Conservation (phyloP, 805 yeast species). For the Yamadazyma tumulicola region DNA sequence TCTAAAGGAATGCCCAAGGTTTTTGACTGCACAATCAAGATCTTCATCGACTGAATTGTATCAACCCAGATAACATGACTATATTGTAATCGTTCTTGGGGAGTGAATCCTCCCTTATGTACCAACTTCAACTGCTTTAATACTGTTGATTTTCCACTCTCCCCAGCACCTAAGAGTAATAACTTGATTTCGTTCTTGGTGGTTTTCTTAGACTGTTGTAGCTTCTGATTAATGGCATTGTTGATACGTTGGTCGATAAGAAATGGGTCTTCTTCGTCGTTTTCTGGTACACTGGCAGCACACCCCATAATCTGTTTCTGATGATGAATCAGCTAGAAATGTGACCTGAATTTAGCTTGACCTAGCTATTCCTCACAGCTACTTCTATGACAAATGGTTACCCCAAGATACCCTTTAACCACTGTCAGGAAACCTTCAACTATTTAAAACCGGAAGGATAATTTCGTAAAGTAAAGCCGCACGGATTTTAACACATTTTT, state of each 20-base stretch:
- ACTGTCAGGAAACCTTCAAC: too few species aligned
- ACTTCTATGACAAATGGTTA: too few species aligned
- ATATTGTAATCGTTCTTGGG: conserved; percentile 76
- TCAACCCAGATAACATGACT: conserved; percentile 91
- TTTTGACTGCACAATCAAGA: conserved; percentile 70
- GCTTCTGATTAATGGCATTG: conserved; percentile 61
- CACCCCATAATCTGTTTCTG: too few species aligned
- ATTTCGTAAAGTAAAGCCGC: conserved; percentile 5
- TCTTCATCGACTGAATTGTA: conserved; percentile 78
- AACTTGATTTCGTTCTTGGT: conserved; percentile 64
- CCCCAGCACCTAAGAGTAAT: conserved; percentile 89
- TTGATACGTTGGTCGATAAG: conserved; percentile 52
- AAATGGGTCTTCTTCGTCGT: conserved; percentile 49
- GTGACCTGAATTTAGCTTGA: too few species aligned
- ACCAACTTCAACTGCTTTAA: conserved; percentile 81
- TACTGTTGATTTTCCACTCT: conserved; percentile 91
- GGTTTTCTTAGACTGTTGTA: conserved; percentile 47
- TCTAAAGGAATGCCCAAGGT: conserved; percentile 60
- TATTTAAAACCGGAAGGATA: too few species aligned
- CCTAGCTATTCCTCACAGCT: too few species aligned
- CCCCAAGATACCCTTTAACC: too few species aligned
- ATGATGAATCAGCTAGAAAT: too few species aligned
- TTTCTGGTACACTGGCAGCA: conserved; percentile 46
- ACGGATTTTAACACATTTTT: conserved; percentile 5
- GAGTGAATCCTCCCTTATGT: conserved; percentile 82